These are phyloP conservation scores for Solanum pennellii DNA, from an alignment of 257 asterid species.

Conservation along the genomic window DNA sequence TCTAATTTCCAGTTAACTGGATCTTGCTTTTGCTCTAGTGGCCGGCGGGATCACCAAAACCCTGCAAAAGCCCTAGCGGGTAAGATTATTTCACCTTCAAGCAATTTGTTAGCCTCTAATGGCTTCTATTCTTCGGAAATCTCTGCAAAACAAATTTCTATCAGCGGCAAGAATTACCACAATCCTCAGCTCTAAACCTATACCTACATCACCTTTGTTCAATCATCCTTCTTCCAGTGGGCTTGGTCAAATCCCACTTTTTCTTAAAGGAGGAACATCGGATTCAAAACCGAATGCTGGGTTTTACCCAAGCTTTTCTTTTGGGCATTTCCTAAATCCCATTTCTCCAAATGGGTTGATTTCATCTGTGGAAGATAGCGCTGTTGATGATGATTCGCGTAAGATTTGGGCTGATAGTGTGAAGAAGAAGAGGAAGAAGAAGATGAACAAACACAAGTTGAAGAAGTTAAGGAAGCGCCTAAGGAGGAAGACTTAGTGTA, in stretches of 20 bases:
- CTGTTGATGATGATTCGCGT: slow-evolving; percentile 19
- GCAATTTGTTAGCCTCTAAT: slow-evolving; percentile 5
- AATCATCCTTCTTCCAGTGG: neutral
- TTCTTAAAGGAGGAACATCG: slow-evolving; percentile 1
- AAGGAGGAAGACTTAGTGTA: slow-evolving; percentile 35
- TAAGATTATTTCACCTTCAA: neutral
- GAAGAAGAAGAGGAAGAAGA: slow-evolving; percentile 84
- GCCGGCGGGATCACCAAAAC: slow-evolving; percentile 1
- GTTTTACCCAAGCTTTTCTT: slow-evolving; percentile 43
- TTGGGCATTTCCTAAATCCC: slow-evolving; percentile 45
- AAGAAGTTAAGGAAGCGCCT: slow-evolving; percentile 64
- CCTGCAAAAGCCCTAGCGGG: slow-evolving; percentile 26
- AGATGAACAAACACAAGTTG: slow-evolving; percentile 90
- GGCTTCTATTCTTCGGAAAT: slow-evolving; percentile 35
- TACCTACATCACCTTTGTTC: slow-evolving; percentile 7
- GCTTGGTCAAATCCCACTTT: slow-evolving; percentile 5
- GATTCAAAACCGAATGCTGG: slow-evolving; percentile 4
- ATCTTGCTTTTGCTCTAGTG: neutral
- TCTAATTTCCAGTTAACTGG: neutral
- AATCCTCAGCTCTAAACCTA: slow-evolving; percentile 11
- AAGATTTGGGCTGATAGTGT: slow-evolving; percentile 68
- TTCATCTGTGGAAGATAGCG: slow-evolving; percentile 15
- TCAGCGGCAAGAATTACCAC: slow-evolving; percentile 22
- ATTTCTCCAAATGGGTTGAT: slow-evolving; percentile 9
- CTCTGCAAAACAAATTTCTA: slow-evolving; percentile 35